Percentiles rank a stretch among this genome's conserved stretches.
These are phyloP conservation scores for Guillardia theta DNA, from an alignment of 78 protist species.

Conservation along the genomic window DNA sequence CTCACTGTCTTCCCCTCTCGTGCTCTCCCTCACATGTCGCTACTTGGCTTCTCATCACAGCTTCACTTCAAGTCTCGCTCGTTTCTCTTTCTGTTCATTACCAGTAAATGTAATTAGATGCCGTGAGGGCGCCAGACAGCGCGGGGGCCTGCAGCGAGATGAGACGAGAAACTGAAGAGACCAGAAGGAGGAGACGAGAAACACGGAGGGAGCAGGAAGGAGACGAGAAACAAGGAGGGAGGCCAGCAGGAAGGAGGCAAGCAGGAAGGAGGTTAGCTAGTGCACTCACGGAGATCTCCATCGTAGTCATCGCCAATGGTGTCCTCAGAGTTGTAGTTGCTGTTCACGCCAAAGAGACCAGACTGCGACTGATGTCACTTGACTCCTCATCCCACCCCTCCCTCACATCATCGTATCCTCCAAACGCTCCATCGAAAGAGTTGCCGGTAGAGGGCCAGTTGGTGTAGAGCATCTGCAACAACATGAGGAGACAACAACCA, in stretches of 20 bases:
- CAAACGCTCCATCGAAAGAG: constrained; percentile 27
- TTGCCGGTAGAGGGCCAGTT: constrained; percentile 40
- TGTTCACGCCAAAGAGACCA: neutral
- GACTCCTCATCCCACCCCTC: no score
- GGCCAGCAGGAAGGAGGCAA: neutral
- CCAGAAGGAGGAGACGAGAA: neutral
- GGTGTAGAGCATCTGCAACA: constrained; percentile 35
- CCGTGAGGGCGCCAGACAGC: neutral
- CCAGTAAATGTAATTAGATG: no score
- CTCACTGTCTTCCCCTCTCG: no score
- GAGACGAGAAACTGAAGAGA: neutral
- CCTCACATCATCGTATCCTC: constrained; percentile 15
- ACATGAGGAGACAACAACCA: no score
- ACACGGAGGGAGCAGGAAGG: neutral
- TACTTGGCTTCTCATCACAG: no score
- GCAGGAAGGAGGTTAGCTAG: no score
- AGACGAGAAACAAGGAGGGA: neutral
- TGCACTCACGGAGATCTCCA: neutral
- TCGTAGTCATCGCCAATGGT: constrained; percentile 33
- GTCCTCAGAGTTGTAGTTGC: constrained; percentile 26
- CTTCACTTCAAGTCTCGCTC: no score
- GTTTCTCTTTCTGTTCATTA: no score
- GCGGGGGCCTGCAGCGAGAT: neutral
- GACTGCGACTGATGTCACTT: no score
- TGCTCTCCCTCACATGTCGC: no score